phyloP scores from a whole-genome alignment of 1,284 basidiomycete genomes.

The Puccinia brachypodii region DNA sequence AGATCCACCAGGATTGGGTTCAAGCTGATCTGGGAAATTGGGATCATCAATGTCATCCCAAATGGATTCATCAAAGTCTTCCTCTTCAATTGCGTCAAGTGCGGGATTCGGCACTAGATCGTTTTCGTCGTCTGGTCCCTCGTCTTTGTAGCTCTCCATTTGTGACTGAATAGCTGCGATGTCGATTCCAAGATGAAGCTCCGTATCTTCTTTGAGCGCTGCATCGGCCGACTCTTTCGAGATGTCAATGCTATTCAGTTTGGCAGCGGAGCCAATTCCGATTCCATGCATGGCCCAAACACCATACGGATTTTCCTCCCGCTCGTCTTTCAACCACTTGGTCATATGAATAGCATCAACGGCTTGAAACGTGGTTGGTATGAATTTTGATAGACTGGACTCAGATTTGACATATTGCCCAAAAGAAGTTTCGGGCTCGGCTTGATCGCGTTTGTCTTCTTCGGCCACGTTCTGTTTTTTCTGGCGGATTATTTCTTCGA shows the following conservation, averaged over 20 bases:
- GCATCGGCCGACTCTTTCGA: not conserved
- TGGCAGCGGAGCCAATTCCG: not conserved
- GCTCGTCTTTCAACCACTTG: conserved; percentile 51
- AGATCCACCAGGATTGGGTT: conserved; percentile 48
- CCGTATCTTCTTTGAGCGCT: conserved; percentile 15
- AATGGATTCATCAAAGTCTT: conserved; percentile 52
- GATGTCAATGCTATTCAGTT: not conserved
- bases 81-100: conserved; percentile 52
- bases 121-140: conserved; percentile 57
- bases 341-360: conserved; percentile 42
- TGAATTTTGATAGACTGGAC: conserved; percentile 20
- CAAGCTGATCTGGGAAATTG: conserved; percentile 48
- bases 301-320: conserved; percentile 56
- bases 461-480: conserved; percentile 33
- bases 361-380: conserved; percentile 47
- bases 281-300: conserved; percentile 56
- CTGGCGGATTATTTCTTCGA: conserved; percentile 49
- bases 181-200: conserved; percentile 49
- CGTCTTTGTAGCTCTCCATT: conserved; percentile 53
- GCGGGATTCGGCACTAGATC: conserved; percentile 53
- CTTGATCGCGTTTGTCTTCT: conserved; percentile 24
- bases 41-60: conserved; percentile 49
- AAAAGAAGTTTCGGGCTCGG: conserved; percentile 1
- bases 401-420: conserved; percentile 33
- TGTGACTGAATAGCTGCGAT: conserved; percentile 44